These are phyloP conservation scores for Fonsecaea monophora DNA, from an alignment of 2,329 filamentous ascomycete species.

Conservation along the genomic window DNA sequence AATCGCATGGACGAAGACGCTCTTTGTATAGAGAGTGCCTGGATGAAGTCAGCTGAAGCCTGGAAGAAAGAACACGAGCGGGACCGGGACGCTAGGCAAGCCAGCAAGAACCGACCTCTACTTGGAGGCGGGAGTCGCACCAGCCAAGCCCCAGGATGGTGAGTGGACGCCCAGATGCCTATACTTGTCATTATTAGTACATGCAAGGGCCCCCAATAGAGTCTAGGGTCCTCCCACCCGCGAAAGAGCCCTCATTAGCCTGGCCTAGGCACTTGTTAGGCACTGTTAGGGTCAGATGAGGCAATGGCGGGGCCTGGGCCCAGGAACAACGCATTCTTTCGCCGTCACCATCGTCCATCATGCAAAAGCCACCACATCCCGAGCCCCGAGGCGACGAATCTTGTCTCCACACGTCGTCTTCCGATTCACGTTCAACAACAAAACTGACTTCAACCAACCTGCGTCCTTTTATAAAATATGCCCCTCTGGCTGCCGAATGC, in stretches of 20 bases:
- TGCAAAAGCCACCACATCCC: conserved; percentile 1
- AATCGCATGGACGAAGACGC: conserved; percentile 16
- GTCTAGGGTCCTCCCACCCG: background rate
- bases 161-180: background rate
- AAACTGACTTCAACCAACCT: conserved; percentile 5
- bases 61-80: conserved; percentile 7
- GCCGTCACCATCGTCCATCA: background rate
- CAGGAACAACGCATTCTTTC: background rate
- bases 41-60: conserved; percentile 17
- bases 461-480: conserved; percentile 19
- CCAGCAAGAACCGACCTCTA: too few relatives aligned
- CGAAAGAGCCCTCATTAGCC: background rate
- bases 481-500: conserved; percentile 6
- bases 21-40: conserved; percentile 8
- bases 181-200: background rate
- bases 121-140: background rate
- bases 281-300: background rate
- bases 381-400: conserved; percentile 13
- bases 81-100: conserved; percentile 3
- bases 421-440: conserved; percentile 16
- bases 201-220: background rate
- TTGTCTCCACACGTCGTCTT: conserved; percentile 22
- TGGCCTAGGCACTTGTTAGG: background rate
- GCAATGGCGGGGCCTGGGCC: background rate
- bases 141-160: conserved; percentile 4